Percentiles rank a stretch among this genome's conserved stretches.
phyloP scores from a whole-genome alignment of 306 rosid genomes.

The Vigna mungo region DNA sequence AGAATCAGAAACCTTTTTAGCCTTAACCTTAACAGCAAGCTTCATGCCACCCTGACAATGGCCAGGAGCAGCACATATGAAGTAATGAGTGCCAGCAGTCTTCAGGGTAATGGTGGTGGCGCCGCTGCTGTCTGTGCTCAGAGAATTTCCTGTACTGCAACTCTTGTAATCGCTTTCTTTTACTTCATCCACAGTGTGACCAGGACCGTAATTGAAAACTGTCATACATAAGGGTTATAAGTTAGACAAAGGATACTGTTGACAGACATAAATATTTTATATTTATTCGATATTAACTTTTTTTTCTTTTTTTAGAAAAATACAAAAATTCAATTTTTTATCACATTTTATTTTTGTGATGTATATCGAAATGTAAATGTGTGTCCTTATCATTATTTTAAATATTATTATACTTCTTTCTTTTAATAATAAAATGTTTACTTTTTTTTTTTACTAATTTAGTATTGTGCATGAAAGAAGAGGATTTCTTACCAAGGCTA shows the following conservation, averaged over 20 bases:
- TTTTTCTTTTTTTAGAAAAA: too few relatives aligned
- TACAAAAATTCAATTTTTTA: too few relatives aligned
- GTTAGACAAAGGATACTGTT: too few relatives aligned
- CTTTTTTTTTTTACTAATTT: too few relatives aligned
- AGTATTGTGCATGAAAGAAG: constrained; percentile 6
- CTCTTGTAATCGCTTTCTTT: constrained; percentile 69
- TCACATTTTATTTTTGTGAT: too few relatives aligned
- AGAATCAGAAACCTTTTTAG: constrained; percentile 45
- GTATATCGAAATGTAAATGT: too few relatives aligned
- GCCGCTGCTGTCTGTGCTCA: constrained; percentile 75
- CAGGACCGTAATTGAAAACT: constrained; percentile 79
- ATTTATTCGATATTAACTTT: too few relatives aligned
- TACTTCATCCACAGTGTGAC: constrained; percentile 91
- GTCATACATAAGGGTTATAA: neutral
- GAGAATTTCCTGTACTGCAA: constrained; percentile 66
- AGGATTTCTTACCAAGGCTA: constrained; percentile 61
- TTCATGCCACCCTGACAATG: constrained; percentile 92
- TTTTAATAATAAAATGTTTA: too few relatives aligned
- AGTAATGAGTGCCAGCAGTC: constrained; percentile 77
- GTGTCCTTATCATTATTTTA: too few relatives aligned
- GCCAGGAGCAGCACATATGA: constrained; percentile 62
- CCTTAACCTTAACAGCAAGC: constrained; percentile 66
- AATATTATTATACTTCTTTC: too few relatives aligned
- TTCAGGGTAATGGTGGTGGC: constrained; percentile 75
- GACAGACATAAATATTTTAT: too few relatives aligned